Evolutionary conservation across 164 flowering plant species (phyloP).

Genomic region (Aristolochia contorta): DNA sequence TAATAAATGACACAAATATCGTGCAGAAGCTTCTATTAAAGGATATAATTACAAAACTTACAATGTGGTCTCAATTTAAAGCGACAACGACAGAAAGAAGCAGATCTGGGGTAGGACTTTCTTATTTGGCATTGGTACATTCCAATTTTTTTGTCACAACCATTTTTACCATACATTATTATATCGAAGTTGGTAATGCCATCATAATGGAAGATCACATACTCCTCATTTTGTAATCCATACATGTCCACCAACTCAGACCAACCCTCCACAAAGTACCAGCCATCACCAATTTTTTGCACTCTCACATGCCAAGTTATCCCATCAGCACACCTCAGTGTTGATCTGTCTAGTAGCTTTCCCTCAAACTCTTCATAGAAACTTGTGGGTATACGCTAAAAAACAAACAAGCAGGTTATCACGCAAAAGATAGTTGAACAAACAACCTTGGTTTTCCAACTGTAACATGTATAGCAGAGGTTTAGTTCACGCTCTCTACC

Average conservation of each 20-base stretch:
- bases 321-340: neutral
- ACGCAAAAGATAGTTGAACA: neutral
- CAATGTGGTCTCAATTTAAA: too few relatives aligned
- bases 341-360: neutral
- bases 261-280: neutral
- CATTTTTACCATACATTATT: neutral
- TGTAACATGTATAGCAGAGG: too few relatives aligned
- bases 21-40: too few relatives aligned
- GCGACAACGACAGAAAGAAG: too few relatives aligned
- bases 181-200: neutral
- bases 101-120: too few relatives aligned
- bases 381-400: neutral
- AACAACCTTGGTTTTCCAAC: neutral
- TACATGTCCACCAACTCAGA: neutral
- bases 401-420: slow-evolving; percentile 1
- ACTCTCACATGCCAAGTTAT: neutral
- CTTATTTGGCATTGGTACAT: too few relatives aligned
- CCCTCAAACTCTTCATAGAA: neutral
- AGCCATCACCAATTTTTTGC: neutral
- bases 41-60: too few relatives aligned
- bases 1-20: too few relatives aligned
- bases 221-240: neutral
- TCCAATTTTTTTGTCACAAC: neutral
- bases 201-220: neutral
- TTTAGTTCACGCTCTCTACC: too few relatives aligned